Conservation (phyloP, 768 basidiomycete genomes). For the Phlebiopsis gigantea region DNA sequence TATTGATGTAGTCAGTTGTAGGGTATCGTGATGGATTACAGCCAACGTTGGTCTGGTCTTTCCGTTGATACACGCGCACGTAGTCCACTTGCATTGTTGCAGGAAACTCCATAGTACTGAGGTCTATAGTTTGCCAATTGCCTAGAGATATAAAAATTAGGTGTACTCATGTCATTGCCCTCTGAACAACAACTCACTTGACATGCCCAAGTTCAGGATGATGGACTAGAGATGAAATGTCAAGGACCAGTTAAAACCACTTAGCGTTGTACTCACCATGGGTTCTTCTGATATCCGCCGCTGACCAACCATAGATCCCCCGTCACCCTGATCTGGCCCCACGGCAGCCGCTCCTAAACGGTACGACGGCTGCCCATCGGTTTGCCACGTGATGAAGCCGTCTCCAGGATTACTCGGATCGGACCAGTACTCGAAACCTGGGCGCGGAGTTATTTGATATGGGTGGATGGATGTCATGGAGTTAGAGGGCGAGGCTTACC, state of each 20-base stretch:
- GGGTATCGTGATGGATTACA: conserved; percentile 64
- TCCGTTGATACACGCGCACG: conserved; percentile 74
- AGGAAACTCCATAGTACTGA: conserved; percentile 59
- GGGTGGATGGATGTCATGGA: background rate
- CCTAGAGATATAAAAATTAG: conserved; percentile 24
- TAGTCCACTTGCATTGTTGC: conserved; percentile 71
- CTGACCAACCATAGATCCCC: conserved; percentile 49
- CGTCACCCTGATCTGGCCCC: conserved; percentile 35
- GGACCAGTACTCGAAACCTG: conserved; percentile 74
- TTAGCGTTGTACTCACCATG: conserved; percentile 23
- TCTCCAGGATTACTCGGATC: conserved; percentile 43
- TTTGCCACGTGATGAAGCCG: conserved; percentile 75
- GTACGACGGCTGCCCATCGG: conserved; percentile 48
- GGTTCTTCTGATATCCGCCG: conserved; percentile 57
- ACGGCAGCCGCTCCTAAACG: conserved; percentile 51
- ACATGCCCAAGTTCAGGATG: conserved; percentile 59
- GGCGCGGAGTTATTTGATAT: background rate
- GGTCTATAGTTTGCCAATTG: conserved; percentile 63
- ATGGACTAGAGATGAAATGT: conserved; percentile 32
- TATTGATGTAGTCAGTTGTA: conserved; percentile 56
- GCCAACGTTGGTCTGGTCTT: conserved; percentile 51
- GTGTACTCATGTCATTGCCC: too few relatives aligned
- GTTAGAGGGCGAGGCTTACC: conserved; percentile 28
- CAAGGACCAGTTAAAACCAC: background rate
- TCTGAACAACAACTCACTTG: conserved; percentile 29